phyloP scores from a whole-genome alignment of 106 monocot genomes.

The Ottelia alismoides region DNA sequence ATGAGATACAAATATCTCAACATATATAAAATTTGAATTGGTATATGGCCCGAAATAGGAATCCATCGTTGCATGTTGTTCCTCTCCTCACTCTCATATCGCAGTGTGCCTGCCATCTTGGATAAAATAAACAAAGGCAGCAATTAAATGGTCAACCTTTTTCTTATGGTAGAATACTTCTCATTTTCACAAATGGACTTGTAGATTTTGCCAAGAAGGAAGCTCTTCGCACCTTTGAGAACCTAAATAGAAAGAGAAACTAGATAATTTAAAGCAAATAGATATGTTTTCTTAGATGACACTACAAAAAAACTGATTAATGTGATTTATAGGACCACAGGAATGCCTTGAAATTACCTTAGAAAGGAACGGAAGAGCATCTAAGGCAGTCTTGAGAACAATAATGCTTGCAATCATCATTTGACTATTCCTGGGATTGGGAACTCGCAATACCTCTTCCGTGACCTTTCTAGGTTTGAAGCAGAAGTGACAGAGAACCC shows the following conservation, averaged over 20 bases:
- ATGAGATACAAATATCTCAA: too few species aligned
- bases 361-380: conserved; percentile 82
- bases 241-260: conserved; percentile 33
- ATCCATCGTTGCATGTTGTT: too few species aligned
- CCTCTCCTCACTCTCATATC: too few species aligned
- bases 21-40: too few species aligned
- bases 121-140: too few species aligned
- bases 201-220: conserved; percentile 84
- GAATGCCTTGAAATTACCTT: conserved; percentile 32
- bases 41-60: too few species aligned
- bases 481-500: conserved; percentile 89
- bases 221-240: conserved; percentile 80
- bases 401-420: conserved; percentile 79
- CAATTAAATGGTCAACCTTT: conserved; percentile 49
- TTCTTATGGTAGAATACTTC: conserved; percentile 67
- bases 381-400: conserved; percentile 76
- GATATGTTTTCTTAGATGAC: too few species aligned
- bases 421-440: conserved; percentile 84
- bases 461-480: conserved; percentile 78
- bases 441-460: conserved; percentile 43
- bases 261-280: not conserved
- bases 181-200: conserved; percentile 78
- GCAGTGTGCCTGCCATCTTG: too few species aligned
- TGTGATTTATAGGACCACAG: too few species aligned
- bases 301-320: too few species aligned